Evolutionary conservation across 148 eudicot genomes (phyloP).

Genomic region (Cornus suecica): DNA sequence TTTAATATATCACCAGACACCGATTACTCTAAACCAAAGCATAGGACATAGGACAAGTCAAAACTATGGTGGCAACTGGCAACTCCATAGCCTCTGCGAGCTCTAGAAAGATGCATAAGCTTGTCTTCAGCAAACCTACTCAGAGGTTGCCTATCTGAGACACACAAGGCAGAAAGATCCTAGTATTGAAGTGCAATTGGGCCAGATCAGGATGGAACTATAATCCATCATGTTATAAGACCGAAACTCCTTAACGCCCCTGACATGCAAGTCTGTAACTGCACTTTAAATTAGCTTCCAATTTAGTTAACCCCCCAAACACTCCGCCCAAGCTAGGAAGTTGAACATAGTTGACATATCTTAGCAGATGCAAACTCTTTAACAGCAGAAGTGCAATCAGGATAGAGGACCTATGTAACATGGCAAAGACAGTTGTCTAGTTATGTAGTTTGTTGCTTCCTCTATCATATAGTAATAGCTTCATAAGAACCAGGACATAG

Average conservation of each 20-base stretch:
- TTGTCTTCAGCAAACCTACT: too few species aligned
- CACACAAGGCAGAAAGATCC: background rate
- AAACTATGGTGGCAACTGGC: background rate
- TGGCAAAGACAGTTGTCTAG: background rate
- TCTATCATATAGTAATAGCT: background rate
- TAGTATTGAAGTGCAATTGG: background rate
- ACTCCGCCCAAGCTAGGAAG: background rate
- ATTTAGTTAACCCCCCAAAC: too few species aligned
- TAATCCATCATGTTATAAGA: background rate
- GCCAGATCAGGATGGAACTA: background rate
- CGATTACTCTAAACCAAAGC: background rate
- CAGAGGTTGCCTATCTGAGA: too few species aligned
- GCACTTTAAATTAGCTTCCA: background rate
- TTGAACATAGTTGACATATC: background rate
- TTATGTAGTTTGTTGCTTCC: background rate
- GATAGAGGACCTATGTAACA: background rate
- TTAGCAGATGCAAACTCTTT: background rate
- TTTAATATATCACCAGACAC: background rate
- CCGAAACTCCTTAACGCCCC: too few species aligned
- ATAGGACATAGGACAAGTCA: background rate
- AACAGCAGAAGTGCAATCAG: background rate
- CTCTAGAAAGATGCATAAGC: too few species aligned
- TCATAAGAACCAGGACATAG: constrained; percentile 3
- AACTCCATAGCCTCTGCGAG: background rate
- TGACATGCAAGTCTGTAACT: background rate